phyloP scores from a whole-genome alignment of 1,139 yeast species.

The Geotrichum restrictum region DNA sequence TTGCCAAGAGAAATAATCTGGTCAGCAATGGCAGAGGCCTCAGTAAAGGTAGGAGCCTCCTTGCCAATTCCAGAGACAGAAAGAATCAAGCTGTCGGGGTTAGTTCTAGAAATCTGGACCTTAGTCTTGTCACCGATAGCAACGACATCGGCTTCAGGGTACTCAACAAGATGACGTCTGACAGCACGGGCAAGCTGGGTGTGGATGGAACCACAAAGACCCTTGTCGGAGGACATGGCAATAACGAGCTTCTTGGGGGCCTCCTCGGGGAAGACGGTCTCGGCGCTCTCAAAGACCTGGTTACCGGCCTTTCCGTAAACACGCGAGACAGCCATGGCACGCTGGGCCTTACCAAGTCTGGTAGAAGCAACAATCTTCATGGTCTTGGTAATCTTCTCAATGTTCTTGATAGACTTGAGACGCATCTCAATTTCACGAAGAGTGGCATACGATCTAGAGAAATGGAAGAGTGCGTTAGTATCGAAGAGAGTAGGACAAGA shows the following conservation, averaged over 20 bases:
- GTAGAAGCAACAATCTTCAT: conserved; percentile 99
- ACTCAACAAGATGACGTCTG: conserved; percentile 60
- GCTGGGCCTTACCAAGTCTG: conserved; percentile 92
- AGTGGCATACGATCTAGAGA: conserved; percentile 87
- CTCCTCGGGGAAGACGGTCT: conserved; percentile 54
- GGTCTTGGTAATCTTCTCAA: conserved; percentile 98
- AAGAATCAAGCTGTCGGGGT: conserved; percentile 63
- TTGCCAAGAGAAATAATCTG: conserved; percentile 58
- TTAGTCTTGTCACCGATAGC: conserved; percentile 93
- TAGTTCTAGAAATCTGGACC: conserved; percentile 81
- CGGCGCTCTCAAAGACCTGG: conserved; percentile 78
- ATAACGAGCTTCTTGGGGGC: conserved; percentile 59
- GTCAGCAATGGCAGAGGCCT: conserved; percentile 85
- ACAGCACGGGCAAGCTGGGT: conserved; percentile 89
- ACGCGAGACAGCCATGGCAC: conserved; percentile 87
- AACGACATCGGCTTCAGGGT: conserved; percentile 73
- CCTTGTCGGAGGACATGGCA: conserved; percentile 94
- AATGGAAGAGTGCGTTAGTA: neutral
- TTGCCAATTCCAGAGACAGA: conserved; percentile 90
- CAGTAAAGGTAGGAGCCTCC: conserved; percentile 90
- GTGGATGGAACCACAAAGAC: conserved; percentile 97
- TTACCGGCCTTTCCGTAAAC: conserved; percentile 76
- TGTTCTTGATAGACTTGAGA: conserved; percentile 95
- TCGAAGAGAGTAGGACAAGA: neutral
- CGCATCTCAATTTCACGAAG: conserved; percentile 98